Evolutionary conservation across 805 yeast genomes (phyloP).

Genomic region (Saccharomycopsis fibuligera): DNA sequence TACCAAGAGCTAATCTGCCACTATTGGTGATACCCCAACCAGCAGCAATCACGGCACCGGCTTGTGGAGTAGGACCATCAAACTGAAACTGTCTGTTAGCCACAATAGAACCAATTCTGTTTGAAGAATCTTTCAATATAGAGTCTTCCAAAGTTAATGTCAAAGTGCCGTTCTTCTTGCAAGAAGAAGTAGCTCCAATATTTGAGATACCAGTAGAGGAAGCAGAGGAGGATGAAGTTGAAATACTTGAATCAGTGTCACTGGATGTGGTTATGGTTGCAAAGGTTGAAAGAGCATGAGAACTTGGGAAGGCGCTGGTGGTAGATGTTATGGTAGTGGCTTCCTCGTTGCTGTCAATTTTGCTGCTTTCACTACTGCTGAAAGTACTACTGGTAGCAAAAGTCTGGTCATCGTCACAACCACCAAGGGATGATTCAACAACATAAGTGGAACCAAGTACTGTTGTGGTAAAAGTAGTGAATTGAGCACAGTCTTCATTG

Average conservation of each 20-base stretch:
- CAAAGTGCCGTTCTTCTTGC: conserved; percentile 36
- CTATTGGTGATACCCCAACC: conserved; percentile 36
- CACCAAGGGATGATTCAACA: conserved; percentile 13
- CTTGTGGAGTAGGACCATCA: conserved; percentile 61
- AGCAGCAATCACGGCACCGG: conserved; percentile 44
- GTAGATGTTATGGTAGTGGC: neutral
- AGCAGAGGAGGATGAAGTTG: conserved; percentile 25
- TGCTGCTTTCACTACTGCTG: neutral
- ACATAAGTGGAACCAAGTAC: conserved; percentile 17
- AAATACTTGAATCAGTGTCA: conserved; percentile 26
- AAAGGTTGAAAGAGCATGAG: conserved; percentile 4
- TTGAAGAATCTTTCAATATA: conserved; percentile 38
- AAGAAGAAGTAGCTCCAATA: conserved; percentile 23
- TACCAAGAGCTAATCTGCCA: conserved; percentile 44
- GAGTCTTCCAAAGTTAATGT: conserved; percentile 39
- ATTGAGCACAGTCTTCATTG: too few species aligned
- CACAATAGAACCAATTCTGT: conserved; percentile 54
- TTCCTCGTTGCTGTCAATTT: neutral
- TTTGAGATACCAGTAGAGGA: conserved; percentile 22
- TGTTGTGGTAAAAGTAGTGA: conserved; percentile 17
- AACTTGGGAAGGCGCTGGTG: neutral
- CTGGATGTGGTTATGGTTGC: conserved; percentile 21
- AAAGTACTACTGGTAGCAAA: neutral
- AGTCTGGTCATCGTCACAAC: conserved; percentile 2
- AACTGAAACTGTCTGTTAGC: conserved; percentile 60